Conservation (phyloP, 495 filamentous ascomycete genomes). For the Aspergillus coremiiformis region DNA sequence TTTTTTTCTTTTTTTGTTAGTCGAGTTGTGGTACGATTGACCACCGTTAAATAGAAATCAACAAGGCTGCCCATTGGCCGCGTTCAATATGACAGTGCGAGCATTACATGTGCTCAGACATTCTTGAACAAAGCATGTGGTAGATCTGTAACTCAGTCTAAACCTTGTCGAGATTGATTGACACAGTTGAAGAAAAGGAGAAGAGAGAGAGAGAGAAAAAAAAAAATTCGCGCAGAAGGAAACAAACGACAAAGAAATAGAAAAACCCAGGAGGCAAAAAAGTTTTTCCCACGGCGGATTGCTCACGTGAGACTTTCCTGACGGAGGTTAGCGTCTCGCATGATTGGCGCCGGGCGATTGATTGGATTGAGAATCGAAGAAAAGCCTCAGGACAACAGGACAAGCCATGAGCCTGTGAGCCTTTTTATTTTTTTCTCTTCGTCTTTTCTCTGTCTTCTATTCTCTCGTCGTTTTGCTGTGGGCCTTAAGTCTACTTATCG, state of each 20-base stretch:
- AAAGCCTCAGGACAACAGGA: constrained; percentile 8
- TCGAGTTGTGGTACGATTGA: not conserved
- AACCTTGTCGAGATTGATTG: not conserved
- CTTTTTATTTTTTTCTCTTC: not conserved
- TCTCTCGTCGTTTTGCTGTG: no score
- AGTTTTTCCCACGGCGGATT: constrained; percentile 3
- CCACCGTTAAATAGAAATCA: not conserved
- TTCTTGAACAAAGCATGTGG: not conserved
- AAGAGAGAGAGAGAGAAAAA: constrained; percentile 7
- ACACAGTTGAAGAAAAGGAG: not conserved
- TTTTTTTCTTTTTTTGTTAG: constrained; percentile 5
- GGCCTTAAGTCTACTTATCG: not conserved
- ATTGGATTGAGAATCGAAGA: constrained; percentile 4
- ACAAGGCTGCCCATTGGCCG: not conserved
- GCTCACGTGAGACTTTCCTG: constrained; percentile 19
- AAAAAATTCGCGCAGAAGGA: constrained; percentile 14
- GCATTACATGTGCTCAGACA: not conserved
- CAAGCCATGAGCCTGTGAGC: not conserved
- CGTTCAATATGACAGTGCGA: constrained; percentile 3
- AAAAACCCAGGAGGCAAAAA: constrained; percentile 22
- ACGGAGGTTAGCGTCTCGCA: constrained; percentile 22
- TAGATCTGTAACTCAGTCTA: not conserved
- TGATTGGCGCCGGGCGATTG: constrained; percentile 4
- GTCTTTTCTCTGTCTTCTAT: not conserved
- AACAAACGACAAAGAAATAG: constrained; percentile 1